Evolutionary conservation across 768 basidiomycete species (phyloP), one percentile per base, ranked within the genome.

Genomic region (Russula sp.): DNA sequence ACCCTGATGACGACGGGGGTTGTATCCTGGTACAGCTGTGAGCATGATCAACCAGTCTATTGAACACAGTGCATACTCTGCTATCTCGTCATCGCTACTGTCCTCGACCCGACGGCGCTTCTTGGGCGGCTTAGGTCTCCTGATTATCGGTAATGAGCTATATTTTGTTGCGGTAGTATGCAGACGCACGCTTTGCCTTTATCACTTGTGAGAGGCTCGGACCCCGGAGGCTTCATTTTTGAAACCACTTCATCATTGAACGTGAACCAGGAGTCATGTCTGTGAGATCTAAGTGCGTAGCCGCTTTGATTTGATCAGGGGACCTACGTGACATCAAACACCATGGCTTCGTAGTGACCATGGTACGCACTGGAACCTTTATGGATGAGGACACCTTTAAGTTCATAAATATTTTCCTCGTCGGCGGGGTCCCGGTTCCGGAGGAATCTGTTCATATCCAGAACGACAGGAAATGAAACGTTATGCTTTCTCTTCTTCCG

Each of bases 301-400:
- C 50, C 50, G n/a, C 11, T 24, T 51, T 56, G 42, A 22, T 30
- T n/a, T n/a, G 32, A 11, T 36, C 22, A 28, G 36, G 26, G 28
- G 16, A 77, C 85, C 61, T 70, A 94, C 91, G 76, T 75, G 24
- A 76, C 75, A 72, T 94, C 90, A 69, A 85, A 85, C 22, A 92
- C 89, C 71, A 92, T 89, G 16, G 89, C 90, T 73, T 91, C 89
- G 71, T 94, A 94, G 72, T 94, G 91, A 5, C 92, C 92, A 68
- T 90, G 87, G 76, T 97, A 90, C 36, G 95, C 96, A 73, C 91
- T 94, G n/a, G 83, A 70, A 5, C 96, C 96, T 71, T 92, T 92
- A 76, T 98, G 96, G 63, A 93, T 74, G 13, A 98, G 76, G 11
- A 98, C 84, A 3, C 91, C 95, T 57, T 87, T 82, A 55, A 98